phyloP scores from a whole-genome alignment of 768 basidiomycete species.

The Lactifluus subvellereus region DNA sequence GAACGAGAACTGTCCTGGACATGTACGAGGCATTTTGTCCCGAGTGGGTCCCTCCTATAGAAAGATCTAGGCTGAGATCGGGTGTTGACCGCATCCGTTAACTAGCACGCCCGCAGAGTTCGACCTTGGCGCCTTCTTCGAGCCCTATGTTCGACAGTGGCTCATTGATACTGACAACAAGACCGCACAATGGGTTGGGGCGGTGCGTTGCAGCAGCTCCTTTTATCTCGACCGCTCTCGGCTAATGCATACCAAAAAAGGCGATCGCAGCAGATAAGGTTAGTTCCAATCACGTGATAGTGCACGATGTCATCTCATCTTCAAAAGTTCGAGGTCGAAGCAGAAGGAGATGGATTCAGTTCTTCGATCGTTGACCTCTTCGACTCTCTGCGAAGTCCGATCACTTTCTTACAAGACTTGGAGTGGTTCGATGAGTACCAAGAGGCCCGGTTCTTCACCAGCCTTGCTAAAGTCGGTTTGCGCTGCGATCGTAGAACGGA shows the following conservation, averaged over 20 bases:
- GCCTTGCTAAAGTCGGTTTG: slow-evolving; percentile 69
- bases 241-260: slow-evolving; percentile 32
- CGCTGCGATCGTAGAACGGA: not conserved
- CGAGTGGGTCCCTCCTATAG: slow-evolving; percentile 44
- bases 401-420: slow-evolving; percentile 80
- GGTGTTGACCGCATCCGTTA: not conserved
- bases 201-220: slow-evolving; percentile 45
- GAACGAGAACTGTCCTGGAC: slow-evolving; percentile 64
- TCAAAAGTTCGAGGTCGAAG: slow-evolving; percentile 68
- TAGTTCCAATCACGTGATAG: not conserved
- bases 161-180: slow-evolving; percentile 81
- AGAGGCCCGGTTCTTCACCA: slow-evolving; percentile 84
- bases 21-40: slow-evolving; percentile 82
- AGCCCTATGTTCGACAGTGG: slow-evolving; percentile 86
- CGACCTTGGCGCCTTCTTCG: slow-evolving; percentile 73
- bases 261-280: slow-evolving; percentile 85
- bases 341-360: slow-evolving; percentile 82
- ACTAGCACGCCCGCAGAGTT: slow-evolving; percentile 54
- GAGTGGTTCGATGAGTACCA: slow-evolving; percentile 92
- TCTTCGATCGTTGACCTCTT: slow-evolving; percentile 98
- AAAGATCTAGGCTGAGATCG: not conserved
- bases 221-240: not conserved
- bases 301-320: not conserved
- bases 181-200: slow-evolving; percentile 91
- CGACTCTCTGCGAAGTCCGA: slow-evolving; percentile 86